These are phyloP conservation scores for Paraphaeosphaeria minitans DNA, from an alignment of 2,329 filamentous ascomycete genomes.

Conservation along the genomic window DNA sequence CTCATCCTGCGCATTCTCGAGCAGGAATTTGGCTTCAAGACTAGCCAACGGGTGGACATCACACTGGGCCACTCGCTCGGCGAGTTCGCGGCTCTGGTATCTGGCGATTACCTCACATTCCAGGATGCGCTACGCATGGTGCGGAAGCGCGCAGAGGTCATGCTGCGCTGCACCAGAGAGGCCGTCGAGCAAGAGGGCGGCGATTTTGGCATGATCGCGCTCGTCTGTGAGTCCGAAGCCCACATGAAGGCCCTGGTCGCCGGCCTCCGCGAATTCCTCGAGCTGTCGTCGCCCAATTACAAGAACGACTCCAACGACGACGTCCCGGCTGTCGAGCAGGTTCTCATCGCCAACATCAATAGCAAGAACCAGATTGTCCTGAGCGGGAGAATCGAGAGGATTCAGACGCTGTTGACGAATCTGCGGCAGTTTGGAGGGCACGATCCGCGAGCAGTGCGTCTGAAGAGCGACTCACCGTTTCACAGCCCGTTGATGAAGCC, in stretches of 20 bases:
- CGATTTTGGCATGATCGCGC: constrained; percentile 91
- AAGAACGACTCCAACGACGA: constrained; percentile 71
- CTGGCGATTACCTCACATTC: constrained; percentile 79
- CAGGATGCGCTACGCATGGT: constrained; percentile 79
- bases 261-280: constrained; percentile 80
- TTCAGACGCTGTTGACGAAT: constrained; percentile 80
- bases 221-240: constrained; percentile 79
- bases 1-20: constrained; percentile 88
- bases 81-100: constrained; percentile 89
- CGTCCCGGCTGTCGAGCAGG: constrained; percentile 79
- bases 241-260: constrained; percentile 72
- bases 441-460: constrained; percentile 82
- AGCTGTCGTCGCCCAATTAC: constrained; percentile 66
- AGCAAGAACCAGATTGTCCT: constrained; percentile 95
- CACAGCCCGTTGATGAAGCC: constrained; percentile 92
- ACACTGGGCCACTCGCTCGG: constrained; percentile 89
- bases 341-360: constrained; percentile 92
- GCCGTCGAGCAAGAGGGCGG: constrained; percentile 72
- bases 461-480: constrained; percentile 89
- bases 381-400: constrained; percentile 82
- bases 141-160: constrained; percentile 76
- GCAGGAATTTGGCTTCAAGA: constrained; percentile 78
- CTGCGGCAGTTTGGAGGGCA: constrained; percentile 88
- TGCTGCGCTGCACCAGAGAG: constrained; percentile 74
- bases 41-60: constrained; percentile 74